Conservation (phyloP, 2,329 filamentous ascomycete genomes). For the Ambrosiella xylebori region DNA sequence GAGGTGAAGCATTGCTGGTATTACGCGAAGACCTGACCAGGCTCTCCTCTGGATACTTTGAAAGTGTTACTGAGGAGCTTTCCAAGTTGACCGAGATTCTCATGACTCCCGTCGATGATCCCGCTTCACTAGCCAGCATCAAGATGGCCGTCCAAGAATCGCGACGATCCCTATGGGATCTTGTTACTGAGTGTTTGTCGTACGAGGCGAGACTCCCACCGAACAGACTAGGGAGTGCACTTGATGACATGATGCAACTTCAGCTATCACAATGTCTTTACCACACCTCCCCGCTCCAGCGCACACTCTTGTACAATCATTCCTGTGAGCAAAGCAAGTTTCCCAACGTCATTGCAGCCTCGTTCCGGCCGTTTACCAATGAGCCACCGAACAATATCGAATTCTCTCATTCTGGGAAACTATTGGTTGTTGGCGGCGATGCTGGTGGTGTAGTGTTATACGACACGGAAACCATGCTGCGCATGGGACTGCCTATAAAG, state of each 20-base stretch:
- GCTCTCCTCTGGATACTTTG: no score
- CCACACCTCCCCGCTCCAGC: slow-evolving; percentile 63
- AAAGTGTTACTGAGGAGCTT: neutral
- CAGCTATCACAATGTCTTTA: slow-evolving; percentile 76
- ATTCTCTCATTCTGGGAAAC: slow-evolving; percentile 74
- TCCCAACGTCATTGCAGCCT: slow-evolving; percentile 48
- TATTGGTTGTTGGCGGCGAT: slow-evolving; percentile 65
- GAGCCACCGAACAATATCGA: slow-evolving; percentile 78
- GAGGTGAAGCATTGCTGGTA: no score
- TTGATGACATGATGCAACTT: slow-evolving; percentile 67
- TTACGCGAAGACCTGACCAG: no score
- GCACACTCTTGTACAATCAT: slow-evolving; percentile 82
- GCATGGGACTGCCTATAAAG: slow-evolving; percentile 36
- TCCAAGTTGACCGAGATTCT: slow-evolving; percentile 66
- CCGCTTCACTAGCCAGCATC: slow-evolving; percentile 22
- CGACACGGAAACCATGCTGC: slow-evolving; percentile 51
- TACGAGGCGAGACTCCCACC: slow-evolving; percentile 95
- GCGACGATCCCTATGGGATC: slow-evolving; percentile 43
- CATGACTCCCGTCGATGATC: slow-evolving; percentile 28
- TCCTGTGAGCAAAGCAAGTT: slow-evolving; percentile 65
- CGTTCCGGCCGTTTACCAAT: neutral
- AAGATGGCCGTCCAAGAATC: slow-evolving; percentile 59
- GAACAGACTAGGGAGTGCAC: slow-evolving; percentile 62
- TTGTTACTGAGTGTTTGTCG: slow-evolving; percentile 58
- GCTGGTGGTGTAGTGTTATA: slow-evolving; percentile 67